Conservation (phyloP, 1,284 basidiomycete species). For the Ceratobasidium sp. region DNA sequence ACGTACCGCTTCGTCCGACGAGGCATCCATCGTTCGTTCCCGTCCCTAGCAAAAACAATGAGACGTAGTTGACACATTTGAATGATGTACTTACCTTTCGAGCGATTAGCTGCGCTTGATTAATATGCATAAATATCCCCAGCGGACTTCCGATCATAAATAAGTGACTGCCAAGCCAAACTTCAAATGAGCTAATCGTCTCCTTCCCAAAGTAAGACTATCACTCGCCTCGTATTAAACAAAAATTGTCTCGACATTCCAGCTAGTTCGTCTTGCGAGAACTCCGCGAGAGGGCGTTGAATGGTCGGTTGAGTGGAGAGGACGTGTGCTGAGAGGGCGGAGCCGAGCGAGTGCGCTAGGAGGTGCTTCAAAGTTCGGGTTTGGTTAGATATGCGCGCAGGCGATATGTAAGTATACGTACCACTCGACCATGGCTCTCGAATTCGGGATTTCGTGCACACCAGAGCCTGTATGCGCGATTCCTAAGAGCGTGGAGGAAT, state of each 20-base stretch:
- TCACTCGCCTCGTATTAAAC: constrained; percentile 56
- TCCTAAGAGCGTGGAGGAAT: constrained; percentile 47
- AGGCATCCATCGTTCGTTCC: constrained; percentile 62
- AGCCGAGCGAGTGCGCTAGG: constrained; percentile 63
- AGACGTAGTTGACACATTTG: not conserved
- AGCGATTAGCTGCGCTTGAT: constrained; percentile 66
- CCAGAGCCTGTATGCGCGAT: constrained; percentile 66
- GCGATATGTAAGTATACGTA: constrained; percentile 45
- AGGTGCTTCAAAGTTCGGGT: constrained; percentile 53
- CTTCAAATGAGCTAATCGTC: constrained; percentile 50
- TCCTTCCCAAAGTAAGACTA: constrained; percentile 24
- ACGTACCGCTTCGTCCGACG: constrained; percentile 61
- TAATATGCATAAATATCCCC: constrained; percentile 66
- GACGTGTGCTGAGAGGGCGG: constrained; percentile 66
- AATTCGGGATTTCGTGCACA: constrained; percentile 65
- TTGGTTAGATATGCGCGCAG: not conserved
- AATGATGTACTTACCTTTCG: constrained; percentile 55
- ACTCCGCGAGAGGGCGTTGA: constrained; percentile 58
- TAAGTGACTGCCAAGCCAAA: constrained; percentile 57
- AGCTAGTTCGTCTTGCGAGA: constrained; percentile 53
- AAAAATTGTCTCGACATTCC: constrained; percentile 59
- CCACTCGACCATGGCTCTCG: constrained; percentile 61
- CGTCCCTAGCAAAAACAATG: constrained; percentile 54
- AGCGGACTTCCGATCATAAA: constrained; percentile 67
- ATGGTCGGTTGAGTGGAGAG: constrained; percentile 66